These are phyloP conservation scores for Diutina neorugosa DNA, from an alignment of 1,139 yeast genomes.

Conservation along the genomic window DNA sequence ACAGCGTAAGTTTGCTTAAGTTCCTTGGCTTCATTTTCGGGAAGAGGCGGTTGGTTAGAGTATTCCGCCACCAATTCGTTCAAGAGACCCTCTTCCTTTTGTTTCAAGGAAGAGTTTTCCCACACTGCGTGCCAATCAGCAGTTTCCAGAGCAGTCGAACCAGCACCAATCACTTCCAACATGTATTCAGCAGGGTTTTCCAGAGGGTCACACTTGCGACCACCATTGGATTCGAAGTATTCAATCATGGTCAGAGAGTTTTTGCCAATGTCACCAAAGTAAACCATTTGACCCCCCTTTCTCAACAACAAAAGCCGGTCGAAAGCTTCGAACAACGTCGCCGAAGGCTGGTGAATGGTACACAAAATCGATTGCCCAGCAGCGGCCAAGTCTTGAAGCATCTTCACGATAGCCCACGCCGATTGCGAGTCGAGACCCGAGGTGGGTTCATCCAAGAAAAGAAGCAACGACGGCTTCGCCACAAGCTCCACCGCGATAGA, in stretches of 20 bases:
- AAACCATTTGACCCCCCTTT: constrained; percentile 67
- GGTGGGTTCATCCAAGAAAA: constrained; percentile 86
- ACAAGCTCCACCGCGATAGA: constrained; percentile 83
- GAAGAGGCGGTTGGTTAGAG: not conserved
- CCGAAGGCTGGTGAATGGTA: constrained; percentile 80
- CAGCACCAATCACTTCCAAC: constrained; percentile 22
- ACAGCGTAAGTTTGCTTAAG: not conserved
- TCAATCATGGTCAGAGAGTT: constrained; percentile 47
- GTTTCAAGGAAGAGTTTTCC: not conserved
- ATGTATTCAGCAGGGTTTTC: constrained; percentile 83
- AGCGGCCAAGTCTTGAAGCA: constrained; percentile 62
- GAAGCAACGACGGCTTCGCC: constrained; percentile 70
- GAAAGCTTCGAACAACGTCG: constrained; percentile 62
- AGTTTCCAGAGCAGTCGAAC: not conserved
- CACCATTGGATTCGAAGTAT: constrained; percentile 62
- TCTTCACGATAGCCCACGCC: constrained; percentile 75
- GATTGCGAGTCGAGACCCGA: constrained; percentile 90
- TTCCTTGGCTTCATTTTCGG: not conserved
- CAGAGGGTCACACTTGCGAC: constrained; percentile 41
- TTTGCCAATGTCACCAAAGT: constrained; percentile 69
- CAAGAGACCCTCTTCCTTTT: not conserved
- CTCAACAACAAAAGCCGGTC: constrained; percentile 64
- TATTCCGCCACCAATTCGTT: not conserved
- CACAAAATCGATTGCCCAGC: constrained; percentile 78
- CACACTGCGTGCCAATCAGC: constrained; percentile 3